Percentiles rank a stretch among this genome's conserved stretches.
Evolutionary conservation across 106 monocot genomes (phyloP).

Genomic region (Dendrobium chrysotoxum): DNA sequence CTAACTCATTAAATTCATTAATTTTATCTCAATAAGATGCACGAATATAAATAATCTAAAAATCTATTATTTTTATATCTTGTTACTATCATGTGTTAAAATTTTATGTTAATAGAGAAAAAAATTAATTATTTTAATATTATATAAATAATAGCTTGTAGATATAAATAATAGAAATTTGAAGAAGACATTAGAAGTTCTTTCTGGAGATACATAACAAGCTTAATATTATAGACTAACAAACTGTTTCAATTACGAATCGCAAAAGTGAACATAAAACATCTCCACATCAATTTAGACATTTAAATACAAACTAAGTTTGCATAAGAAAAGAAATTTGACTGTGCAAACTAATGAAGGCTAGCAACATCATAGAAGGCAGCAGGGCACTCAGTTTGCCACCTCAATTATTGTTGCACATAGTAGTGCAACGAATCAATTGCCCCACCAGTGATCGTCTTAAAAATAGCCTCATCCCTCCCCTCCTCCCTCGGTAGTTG

Average conservation of each 20-base stretch:
- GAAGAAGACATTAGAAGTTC: no score
- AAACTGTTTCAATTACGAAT: neutral
- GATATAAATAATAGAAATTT: no score
- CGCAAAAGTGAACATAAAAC: neutral
- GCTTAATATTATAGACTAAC: no score
- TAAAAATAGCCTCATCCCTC: conserved; percentile 13
- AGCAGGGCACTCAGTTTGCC: conserved; percentile 5
- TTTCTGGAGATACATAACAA: no score
- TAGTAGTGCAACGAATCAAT: conserved; percentile 10
- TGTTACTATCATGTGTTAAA: no score
- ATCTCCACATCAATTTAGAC: neutral
- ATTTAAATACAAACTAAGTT: neutral
- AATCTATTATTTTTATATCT: no score
- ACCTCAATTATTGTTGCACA: neutral
- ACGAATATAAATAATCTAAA: no score
- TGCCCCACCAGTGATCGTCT: neutral
- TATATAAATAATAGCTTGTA: no score
- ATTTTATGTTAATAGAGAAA: no score
- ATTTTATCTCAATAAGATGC: no score
- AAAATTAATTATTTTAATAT: no score
- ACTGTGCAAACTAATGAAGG: neutral
- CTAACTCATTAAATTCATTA: no score
- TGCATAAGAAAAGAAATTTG: neutral
- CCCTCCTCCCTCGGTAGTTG: conserved; percentile 20
- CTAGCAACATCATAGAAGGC: neutral